Percentiles rank a stretch among this genome's conserved stretches.
phyloP scores from a whole-genome alignment of 768 basidiomycete species.

The Mycena leptocephala region DNA sequence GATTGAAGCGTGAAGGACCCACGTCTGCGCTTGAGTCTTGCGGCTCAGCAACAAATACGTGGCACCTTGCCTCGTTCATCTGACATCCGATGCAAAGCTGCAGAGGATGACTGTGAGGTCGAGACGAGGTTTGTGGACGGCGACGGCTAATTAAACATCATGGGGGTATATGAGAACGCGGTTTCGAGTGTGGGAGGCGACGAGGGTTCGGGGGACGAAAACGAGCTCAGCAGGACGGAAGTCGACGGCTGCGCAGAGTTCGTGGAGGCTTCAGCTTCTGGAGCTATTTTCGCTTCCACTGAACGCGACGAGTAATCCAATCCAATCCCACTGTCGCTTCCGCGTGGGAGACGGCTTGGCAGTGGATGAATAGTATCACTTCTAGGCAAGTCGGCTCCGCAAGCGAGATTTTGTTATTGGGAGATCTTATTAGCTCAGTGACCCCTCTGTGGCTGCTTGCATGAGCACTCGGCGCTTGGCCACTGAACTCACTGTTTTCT shows the following conservation, averaged over 20 bases:
- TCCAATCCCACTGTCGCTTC: not conserved
- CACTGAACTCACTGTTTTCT: not conserved
- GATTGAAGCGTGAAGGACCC: slow-evolving; percentile 65
- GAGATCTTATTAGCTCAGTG: not conserved
- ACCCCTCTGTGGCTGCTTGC: not conserved
- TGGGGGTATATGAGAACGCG: too few species aligned
- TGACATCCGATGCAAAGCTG: too few species aligned
- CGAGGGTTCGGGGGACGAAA: too few species aligned
- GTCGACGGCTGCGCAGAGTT: not conserved
- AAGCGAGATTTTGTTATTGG: not conserved
- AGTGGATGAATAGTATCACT: not conserved
- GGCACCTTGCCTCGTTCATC: too few species aligned
- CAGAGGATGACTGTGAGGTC: too few species aligned
- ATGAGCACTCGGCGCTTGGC: not conserved
- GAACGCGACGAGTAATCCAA: too few species aligned
- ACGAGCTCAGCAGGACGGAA: too few species aligned
- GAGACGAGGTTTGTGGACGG: too few species aligned
- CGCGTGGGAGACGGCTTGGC: not conserved
- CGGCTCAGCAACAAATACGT: too few species aligned
- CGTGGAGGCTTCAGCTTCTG: not conserved
- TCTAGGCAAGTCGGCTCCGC: slow-evolving; percentile 1
- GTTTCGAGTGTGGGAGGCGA: too few species aligned
- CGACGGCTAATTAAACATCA: too few species aligned
- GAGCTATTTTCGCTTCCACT: too few species aligned
- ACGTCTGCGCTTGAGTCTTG: slow-evolving; percentile 71